Evolutionary conservation across 1,139 yeast species (phyloP).

Genomic region (Arxiozyma slooffiae): DNA sequence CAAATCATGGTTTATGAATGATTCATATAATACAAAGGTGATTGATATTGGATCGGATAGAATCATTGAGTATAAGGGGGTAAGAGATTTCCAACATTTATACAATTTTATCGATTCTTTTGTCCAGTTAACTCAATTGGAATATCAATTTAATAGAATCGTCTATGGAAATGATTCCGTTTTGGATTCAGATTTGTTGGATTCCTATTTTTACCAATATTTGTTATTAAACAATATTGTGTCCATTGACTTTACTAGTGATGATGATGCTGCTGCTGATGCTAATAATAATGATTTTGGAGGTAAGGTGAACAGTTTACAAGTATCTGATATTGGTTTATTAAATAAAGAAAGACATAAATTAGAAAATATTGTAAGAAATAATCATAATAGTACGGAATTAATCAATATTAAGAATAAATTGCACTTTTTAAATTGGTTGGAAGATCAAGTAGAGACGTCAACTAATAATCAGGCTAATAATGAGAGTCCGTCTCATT

Average conservation of each 20-base stretch:
- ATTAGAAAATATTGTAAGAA: conserved; percentile 10
- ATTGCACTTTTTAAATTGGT: conserved; percentile 1
- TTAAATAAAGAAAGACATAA: conserved; percentile 7
- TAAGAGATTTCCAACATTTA: conserved; percentile 17
- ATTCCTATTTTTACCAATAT: conserved; percentile 2
- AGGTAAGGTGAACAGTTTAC: conserved; percentile 4
- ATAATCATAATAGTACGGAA: conserved; percentile 2
- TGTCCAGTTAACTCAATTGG: conserved; percentile 8
- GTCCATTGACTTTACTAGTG: no score
- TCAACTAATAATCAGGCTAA: neutral
- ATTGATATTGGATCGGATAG: conserved; percentile 8
- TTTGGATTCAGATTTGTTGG: conserved; percentile 5
- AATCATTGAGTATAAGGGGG: conserved; percentile 21
- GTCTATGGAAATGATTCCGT: conserved; percentile 4
- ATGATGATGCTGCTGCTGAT: conserved; percentile 3
- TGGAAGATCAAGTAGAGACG: neutral
- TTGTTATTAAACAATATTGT: conserved; percentile 3
- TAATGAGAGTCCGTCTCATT: neutral
- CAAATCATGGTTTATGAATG: neutral
- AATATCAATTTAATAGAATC: neutral
- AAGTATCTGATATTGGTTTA: neutral
- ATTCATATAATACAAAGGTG: neutral
- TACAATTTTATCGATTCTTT: conserved; percentile 17
- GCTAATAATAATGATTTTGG: conserved; percentile 8
- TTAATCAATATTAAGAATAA: neutral